A percentile compares a stretch with the other conserved stretches of the same genome.
Evolutionary conservation across 805 yeast species (phyloP).

Genomic region (Komagataella kurtzmanii): DNA sequence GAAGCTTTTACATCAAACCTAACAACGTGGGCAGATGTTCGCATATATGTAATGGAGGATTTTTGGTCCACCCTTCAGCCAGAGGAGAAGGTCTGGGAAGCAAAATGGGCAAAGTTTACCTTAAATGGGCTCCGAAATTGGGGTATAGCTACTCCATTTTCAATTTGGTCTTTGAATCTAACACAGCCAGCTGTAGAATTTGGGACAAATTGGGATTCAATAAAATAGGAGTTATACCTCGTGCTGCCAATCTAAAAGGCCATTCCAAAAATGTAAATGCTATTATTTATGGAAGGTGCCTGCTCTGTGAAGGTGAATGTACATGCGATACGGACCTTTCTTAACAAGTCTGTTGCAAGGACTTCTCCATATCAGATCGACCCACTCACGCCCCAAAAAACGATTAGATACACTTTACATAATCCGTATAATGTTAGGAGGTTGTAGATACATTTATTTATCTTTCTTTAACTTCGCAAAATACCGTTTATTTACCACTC

Average conservation of each 20-base stretch:
- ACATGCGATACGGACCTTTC: background rate
- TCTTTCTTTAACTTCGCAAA: background rate
- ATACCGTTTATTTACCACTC: background rate
- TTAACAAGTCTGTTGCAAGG: background rate
- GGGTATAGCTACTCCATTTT: constrained; percentile 80
- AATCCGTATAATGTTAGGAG: background rate
- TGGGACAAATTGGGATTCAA: constrained; percentile 84
- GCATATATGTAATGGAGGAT: constrained; percentile 83
- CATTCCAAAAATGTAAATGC: constrained; percentile 58
- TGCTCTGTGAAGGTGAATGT: constrained; percentile 10
- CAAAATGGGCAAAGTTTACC: constrained; percentile 53
- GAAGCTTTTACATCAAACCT: constrained; percentile 75
- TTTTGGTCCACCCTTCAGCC: constrained; percentile 43
- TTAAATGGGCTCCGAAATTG: constrained; percentile 60
- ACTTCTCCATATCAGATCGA: background rate
- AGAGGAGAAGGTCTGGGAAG: constrained; percentile 58
- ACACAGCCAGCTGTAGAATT: constrained; percentile 56
- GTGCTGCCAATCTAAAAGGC: constrained; percentile 67
- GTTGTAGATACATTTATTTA: background rate
- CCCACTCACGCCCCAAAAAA: background rate
- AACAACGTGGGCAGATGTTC: constrained; percentile 78
- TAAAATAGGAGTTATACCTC: constrained; percentile 58
- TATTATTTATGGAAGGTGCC: constrained; percentile 57
- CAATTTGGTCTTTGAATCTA: constrained; percentile 77
- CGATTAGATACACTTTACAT: background rate